phyloP scores from a whole-genome alignment of 2,329 filamentous ascomycete species.

The Neofusicoccum sp. region DNA sequence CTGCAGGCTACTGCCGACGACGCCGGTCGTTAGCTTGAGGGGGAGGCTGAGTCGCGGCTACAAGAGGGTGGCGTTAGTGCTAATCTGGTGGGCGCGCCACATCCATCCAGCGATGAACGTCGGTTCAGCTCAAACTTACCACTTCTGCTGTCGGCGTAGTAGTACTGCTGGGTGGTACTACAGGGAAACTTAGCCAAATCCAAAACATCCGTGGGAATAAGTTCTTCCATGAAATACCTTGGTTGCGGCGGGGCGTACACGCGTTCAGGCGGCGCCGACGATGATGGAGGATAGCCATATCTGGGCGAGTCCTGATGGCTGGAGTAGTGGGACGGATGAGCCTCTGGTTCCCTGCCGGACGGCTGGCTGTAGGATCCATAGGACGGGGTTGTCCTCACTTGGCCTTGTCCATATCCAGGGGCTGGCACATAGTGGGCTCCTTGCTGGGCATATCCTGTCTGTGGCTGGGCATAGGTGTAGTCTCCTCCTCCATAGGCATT shows the following conservation, averaged over 20 bases:
- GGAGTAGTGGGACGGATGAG: conserved; percentile 13
- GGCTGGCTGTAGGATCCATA: conserved; percentile 35
- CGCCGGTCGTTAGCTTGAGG: conserved; percentile 23
- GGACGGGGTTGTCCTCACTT: conserved; percentile 23
- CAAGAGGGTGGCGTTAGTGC: conserved; percentile 17
- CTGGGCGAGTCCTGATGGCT: conserved; percentile 19
- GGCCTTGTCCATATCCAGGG: conserved; percentile 29
- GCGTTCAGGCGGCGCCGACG: conserved; percentile 25
- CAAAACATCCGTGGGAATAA: conserved; percentile 20
- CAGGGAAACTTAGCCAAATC: conserved; percentile 23
- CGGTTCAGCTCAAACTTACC: conserved; percentile 11
- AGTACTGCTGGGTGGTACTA: conserved; percentile 22
- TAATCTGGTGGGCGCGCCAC: conserved; percentile 3
- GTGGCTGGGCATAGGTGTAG: conserved; percentile 35
- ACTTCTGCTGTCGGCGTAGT: conserved; percentile 23
- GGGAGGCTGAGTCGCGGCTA: conserved; percentile 21
- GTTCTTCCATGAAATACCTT: conserved; percentile 41
- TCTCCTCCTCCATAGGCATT: conserved; percentile 23
- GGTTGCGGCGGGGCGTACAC: conserved; percentile 25
- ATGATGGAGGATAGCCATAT: conserved; percentile 28
- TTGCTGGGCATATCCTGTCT: conserved; percentile 38
- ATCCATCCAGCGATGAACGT: conserved; percentile 4
- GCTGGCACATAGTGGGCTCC: conserved; percentile 31
- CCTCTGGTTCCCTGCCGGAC: conserved; percentile 29
- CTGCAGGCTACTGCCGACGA: conserved; percentile 21